Percentiles rank a stretch among this genome's conserved stretches.
Evolutionary conservation across 257 asterid species (phyloP).

Genomic region (Penstemon newberryi): DNA sequence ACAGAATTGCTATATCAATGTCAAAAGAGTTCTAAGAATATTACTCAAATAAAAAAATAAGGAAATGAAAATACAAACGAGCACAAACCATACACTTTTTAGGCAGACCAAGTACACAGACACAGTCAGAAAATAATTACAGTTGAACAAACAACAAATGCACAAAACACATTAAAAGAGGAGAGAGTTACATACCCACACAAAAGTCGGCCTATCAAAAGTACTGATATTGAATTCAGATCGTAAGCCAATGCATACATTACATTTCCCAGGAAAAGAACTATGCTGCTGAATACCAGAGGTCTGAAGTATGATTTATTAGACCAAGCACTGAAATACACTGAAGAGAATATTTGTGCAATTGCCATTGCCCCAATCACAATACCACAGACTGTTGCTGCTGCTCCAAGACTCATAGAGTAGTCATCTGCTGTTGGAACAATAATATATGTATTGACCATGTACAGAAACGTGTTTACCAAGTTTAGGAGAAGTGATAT

Average conservation of each 20-base stretch:
- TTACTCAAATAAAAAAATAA: background rate
- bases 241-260: constrained; percentile 95
- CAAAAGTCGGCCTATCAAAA: constrained; percentile 77
- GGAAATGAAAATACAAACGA: background rate
- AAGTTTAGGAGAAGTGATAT: constrained; percentile 87
- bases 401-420: constrained; percentile 95
- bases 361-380: constrained; percentile 98
- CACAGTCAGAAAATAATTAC: constrained; percentile 13
- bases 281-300: constrained; percentile 85
- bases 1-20: background rate
- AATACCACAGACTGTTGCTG: constrained; percentile 97
- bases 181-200: constrained; percentile 69
- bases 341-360: constrained; percentile 95
- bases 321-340: constrained; percentile 99
- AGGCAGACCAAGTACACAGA: background rate
- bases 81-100: background rate
- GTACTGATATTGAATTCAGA: constrained; percentile 62
- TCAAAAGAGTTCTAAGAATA: background rate
- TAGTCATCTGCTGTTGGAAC: constrained; percentile 99
- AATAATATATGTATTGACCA: constrained; percentile 95
- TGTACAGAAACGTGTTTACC: constrained; percentile 93
- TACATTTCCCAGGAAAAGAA: constrained; percentile 66
- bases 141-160: constrained; percentile 5
- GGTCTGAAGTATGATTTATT: constrained; percentile 91
- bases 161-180: constrained; percentile 16